A percentile compares a stretch with the other conserved stretches of the same genome.
These are phyloP conservation scores for Bretschneidera sinensis DNA, from an alignment of 345 rosid genomes.

Conservation along the genomic window DNA sequence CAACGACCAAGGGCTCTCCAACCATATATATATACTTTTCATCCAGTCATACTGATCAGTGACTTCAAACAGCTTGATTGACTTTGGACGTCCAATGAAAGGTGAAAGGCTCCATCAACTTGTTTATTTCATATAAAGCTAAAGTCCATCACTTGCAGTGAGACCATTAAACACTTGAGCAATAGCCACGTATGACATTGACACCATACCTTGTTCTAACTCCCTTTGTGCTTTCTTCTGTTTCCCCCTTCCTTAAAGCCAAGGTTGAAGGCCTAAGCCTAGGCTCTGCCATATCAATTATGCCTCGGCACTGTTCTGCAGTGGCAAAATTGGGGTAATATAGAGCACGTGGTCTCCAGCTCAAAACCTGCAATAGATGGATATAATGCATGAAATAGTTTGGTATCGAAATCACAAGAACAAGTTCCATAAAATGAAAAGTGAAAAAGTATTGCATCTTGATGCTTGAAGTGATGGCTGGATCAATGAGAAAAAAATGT, in stretches of 20 bases:
- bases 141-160: neutral
- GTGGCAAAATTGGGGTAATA: conserved; percentile 58
- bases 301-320: conserved; percentile 47
- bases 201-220: conserved; percentile 61
- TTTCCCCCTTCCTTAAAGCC: conserved; percentile 56
- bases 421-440: too few species aligned
- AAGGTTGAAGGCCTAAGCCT: conserved; percentile 50
- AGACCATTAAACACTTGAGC: neutral
- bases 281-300: conserved; percentile 43
- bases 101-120: too few species aligned
- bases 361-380: conserved; percentile 42
- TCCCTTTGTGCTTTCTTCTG: conserved; percentile 34
- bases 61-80: too few species aligned
- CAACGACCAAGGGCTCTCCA: too few species aligned
- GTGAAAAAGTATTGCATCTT: neutral
- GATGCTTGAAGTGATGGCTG: neutral
- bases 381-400: neutral
- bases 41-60: too few species aligned
- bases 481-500: too few species aligned
- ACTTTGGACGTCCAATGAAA: too few species aligned
- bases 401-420: neutral
- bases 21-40: too few species aligned
- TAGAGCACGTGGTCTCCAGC: conserved; percentile 65
- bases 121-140: too few species aligned
- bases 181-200: neutral